Evolutionary conservation across 805 yeast genomes (phyloP).

Genomic region (Zygosaccharomyces lentus): DNA sequence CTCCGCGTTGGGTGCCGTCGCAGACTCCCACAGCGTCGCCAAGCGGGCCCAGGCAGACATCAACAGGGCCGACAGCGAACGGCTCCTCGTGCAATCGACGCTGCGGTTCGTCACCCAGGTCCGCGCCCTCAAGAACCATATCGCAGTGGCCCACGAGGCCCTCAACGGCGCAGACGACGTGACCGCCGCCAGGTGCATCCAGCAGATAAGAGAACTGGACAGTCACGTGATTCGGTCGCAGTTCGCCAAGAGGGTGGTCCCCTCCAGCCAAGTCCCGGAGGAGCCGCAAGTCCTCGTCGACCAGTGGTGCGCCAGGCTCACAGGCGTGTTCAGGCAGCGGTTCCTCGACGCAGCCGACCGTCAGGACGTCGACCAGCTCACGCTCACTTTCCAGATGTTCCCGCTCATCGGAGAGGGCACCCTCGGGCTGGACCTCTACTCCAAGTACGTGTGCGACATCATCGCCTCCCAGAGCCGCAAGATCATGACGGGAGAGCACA

Average conservation of each 20-base stretch:
- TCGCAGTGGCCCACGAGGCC: conserved; percentile 63
- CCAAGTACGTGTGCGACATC: conserved; percentile 79
- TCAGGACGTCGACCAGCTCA: conserved; percentile 63
- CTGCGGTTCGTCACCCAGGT: conserved; percentile 61
- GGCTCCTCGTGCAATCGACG: conserved; percentile 57
- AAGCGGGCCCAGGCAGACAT: conserved; percentile 64
- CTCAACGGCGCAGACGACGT: conserved; percentile 63
- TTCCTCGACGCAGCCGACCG: conserved; percentile 67
- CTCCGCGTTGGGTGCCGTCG: conserved; percentile 48
- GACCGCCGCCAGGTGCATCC: conserved; percentile 69
- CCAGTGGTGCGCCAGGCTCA: conserved; percentile 57
- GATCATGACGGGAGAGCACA: conserved; percentile 53
- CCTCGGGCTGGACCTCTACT: conserved; percentile 73
- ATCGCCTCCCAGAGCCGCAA: conserved; percentile 74
- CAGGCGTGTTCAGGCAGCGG: conserved; percentile 50
- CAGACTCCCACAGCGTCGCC: conserved; percentile 63
- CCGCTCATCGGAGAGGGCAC: conserved; percentile 75
- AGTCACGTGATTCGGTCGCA: conserved; percentile 50
- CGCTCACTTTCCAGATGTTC: conserved; percentile 77
- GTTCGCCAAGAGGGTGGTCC: conserved; percentile 77
- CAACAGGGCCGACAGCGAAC: conserved; percentile 64
- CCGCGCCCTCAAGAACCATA: conserved; percentile 58
- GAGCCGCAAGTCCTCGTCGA: conserved; percentile 56
- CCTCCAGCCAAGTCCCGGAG: conserved; percentile 81
- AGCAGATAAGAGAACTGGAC: conserved; percentile 52